phyloP scores from a whole-genome alignment of 208 protist genomes.

The Leishmania major region DNA sequence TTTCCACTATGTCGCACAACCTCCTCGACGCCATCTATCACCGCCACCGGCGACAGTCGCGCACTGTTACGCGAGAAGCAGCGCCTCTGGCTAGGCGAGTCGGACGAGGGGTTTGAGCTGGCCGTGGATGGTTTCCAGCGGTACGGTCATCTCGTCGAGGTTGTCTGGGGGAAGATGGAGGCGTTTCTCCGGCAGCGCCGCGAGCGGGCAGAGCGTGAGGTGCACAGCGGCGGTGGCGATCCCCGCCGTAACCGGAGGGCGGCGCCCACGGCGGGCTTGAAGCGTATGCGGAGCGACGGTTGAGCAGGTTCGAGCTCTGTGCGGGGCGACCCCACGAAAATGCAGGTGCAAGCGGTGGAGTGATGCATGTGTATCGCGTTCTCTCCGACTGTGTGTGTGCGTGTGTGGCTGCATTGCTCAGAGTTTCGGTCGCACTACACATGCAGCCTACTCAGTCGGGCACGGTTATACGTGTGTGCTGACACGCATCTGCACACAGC shows the following conservation, averaged over 20 bases:
- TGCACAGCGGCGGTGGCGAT: background rate
- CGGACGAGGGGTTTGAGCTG: slow-evolving; percentile 54
- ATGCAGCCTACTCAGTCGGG: background rate
- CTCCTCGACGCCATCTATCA: background rate
- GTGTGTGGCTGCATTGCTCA: background rate
- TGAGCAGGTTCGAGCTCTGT: background rate
- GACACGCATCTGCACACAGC: background rate
- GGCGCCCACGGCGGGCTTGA: background rate
- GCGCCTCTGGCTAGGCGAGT: slow-evolving; percentile 73
- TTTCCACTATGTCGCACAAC: slow-evolving; percentile 7
- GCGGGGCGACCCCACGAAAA: background rate
- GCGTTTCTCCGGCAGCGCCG: slow-evolving; percentile 44
- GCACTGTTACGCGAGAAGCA: slow-evolving; percentile 23
- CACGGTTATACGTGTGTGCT: background rate
- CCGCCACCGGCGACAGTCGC: background rate
- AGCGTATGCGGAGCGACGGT: slow-evolving; percentile 14
- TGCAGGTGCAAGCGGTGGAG: background rate
- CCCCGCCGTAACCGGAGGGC: background rate
- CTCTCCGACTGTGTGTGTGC: background rate
- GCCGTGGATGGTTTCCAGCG: slow-evolving; percentile 47
- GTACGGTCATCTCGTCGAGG: slow-evolving; percentile 39
- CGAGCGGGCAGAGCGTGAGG: slow-evolving; percentile 45
- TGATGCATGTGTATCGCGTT: background rate
- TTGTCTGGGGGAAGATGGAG: slow-evolving; percentile 44
- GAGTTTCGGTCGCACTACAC: background rate